Evolutionary conservation across 2,329 filamentous ascomycete genomes (phyloP).

Genomic region (Colletotrichum musicola): DNA sequence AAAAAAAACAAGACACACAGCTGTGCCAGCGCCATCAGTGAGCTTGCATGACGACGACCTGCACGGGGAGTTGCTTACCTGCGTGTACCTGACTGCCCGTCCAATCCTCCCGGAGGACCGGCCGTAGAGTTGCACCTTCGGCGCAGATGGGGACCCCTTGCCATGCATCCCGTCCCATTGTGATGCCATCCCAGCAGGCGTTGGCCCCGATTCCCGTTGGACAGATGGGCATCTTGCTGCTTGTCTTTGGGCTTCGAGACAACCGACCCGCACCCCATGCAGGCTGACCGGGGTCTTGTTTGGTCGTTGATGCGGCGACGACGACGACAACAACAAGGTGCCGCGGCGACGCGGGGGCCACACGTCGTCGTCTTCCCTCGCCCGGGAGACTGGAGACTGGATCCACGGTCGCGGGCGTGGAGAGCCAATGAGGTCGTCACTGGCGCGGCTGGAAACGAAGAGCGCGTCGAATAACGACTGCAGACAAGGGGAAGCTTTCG

Average conservation of each 20-base stretch:
- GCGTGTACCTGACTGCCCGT: slow-evolving; percentile 16
- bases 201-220: slow-evolving; percentile 27
- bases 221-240: slow-evolving; percentile 27
- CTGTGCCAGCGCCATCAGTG: not conserved
- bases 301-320: slow-evolving; percentile 36
- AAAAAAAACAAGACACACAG: not conserved
- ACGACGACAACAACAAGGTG: slow-evolving; percentile 32
- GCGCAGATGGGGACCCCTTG: slow-evolving; percentile 13
- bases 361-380: slow-evolving; percentile 10
- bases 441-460: slow-evolving; percentile 23
- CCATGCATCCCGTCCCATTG: slow-evolving; percentile 29
- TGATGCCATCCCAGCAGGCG: slow-evolving; percentile 24
- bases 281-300: slow-evolving; percentile 18
- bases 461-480: slow-evolving; percentile 23
- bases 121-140: not conserved
- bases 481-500: slow-evolving; percentile 14
- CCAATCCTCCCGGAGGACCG: slow-evolving; percentile 12
- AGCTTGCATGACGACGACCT: slow-evolving; percentile 30
- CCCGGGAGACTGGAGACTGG: slow-evolving; percentile 5
- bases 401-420: not conserved
- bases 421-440: slow-evolving; percentile 3
- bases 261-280: slow-evolving; percentile 30
- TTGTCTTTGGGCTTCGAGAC: slow-evolving; percentile 35
- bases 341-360: slow-evolving; percentile 24
- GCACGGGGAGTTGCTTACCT: slow-evolving; percentile 27